These are phyloP conservation scores for Capronia americana DNA, from an alignment of 2,329 filamentous ascomycete genomes.

Conservation along the genomic window DNA sequence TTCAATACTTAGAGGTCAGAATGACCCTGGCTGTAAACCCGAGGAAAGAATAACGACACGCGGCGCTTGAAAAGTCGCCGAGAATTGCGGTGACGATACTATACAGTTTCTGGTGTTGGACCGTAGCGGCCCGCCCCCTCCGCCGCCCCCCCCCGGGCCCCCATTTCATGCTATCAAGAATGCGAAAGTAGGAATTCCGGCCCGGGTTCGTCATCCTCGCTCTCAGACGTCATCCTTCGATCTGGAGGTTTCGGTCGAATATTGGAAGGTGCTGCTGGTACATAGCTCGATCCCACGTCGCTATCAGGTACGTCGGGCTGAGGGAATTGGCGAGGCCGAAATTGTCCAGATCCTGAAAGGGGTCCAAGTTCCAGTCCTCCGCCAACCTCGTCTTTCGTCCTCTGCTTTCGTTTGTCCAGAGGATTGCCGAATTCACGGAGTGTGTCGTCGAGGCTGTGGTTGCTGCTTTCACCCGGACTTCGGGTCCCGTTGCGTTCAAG, in stretches of 20 bases:
- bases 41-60: neutral
- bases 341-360: neutral
- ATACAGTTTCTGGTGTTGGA: neutral
- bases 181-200: conserved; percentile 41
- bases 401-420: conserved; percentile 21
- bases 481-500: conserved; percentile 9
- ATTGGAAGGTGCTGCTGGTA: neutral
- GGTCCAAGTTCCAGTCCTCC: neutral
- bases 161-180: conserved; percentile 19
- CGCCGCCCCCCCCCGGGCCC: no score
- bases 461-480: conserved; percentile 32
- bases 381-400: conserved; percentile 1
- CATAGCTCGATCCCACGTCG: neutral
- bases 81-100: neutral
- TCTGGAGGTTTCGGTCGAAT: conserved; percentile 15
- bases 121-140: no score
- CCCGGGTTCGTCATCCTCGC: conserved; percentile 40
- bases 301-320: neutral
- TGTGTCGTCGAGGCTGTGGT: conserved; percentile 39
- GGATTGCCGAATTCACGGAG: conserved; percentile 32
- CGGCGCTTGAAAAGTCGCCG: neutral
- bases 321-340: neutral
- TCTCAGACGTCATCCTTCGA: conserved; percentile 29
- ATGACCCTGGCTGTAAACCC: neutral
- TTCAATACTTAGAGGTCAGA: neutral